Evolutionary conservation across 1,284 basidiomycete species (phyloP).

Genomic region (Phellopilus nigrolimitatus): DNA sequence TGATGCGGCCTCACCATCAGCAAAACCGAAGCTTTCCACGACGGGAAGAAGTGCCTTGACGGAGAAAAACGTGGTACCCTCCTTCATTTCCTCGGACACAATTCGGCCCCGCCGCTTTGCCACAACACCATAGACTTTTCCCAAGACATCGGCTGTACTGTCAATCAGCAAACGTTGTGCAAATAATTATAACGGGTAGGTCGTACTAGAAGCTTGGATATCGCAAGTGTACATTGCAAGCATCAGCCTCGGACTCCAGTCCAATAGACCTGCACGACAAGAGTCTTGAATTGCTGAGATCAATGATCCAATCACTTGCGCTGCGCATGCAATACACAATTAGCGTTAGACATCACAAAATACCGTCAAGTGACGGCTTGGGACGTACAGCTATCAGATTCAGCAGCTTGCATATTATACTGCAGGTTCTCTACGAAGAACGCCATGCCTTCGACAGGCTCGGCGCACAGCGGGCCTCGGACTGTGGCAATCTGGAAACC

Average conservation of each 20-base stretch:
- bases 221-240: constrained; percentile 99
- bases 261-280: constrained; percentile 83
- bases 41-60: constrained; percentile 91
- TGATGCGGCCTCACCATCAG: constrained; percentile 67
- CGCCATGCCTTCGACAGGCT: constrained; percentile 91
- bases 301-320: constrained; percentile 83
- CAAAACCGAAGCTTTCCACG: constrained; percentile 96
- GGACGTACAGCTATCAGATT: constrained; percentile 55
- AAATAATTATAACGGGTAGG: not conserved
- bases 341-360: constrained; percentile 10
- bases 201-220: constrained; percentile 94
- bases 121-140: constrained; percentile 96
- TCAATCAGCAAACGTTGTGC: not conserved
- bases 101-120: constrained; percentile 88
- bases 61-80: constrained; percentile 94
- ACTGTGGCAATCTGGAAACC: constrained; percentile 95
- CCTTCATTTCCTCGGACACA: constrained; percentile 97
- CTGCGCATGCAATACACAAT: constrained; percentile 56
- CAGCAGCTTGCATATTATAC: constrained; percentile 56
- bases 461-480: constrained; percentile 92
- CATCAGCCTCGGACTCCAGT: constrained; percentile 97
- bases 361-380: constrained; percentile 19
- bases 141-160: constrained; percentile 84
- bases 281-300: constrained; percentile 89
- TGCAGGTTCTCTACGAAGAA: constrained; percentile 82